Conservation (phyloP, 805 yeast species). For the Cyberlindnera meyerae region DNA sequence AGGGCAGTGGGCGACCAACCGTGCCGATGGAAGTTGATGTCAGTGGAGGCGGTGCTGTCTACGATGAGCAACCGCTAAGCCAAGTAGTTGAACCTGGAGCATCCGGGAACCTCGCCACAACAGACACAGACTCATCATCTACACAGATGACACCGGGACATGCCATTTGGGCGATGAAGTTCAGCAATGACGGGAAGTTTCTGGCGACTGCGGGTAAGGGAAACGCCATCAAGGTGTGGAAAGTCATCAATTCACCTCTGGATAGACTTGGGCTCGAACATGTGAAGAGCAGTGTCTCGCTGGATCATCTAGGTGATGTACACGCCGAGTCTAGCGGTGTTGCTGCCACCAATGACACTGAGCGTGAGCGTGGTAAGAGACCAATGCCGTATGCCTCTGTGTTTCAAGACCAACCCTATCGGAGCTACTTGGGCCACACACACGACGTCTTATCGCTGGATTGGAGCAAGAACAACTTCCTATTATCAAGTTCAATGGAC, state of each 20-base stretch:
- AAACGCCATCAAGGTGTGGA: constrained; percentile 65
- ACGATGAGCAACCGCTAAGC: constrained; percentile 1
- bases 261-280: constrained; percentile 37
- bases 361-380: constrained; percentile 4
- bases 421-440: constrained; percentile 60
- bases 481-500: constrained; percentile 81
- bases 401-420: constrained; percentile 61
- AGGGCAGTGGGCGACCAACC: constrained; percentile 3
- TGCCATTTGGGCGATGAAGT: constrained; percentile 71
- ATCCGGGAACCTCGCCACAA: too few species aligned
- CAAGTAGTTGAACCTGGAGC: too few species aligned
- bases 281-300: too few species aligned
- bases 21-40: constrained; percentile 1
- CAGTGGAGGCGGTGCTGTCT: constrained; percentile 1
- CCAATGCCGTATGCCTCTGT: constrained; percentile 60
- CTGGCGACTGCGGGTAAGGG: constrained; percentile 84
- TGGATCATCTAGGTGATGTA: too few species aligned
- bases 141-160: too few species aligned
- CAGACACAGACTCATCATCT: too few species aligned
- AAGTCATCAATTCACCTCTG: constrained; percentile 67
- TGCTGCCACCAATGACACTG: too few species aligned
- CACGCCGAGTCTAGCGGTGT: too few species aligned
- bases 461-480: constrained; percentile 85
- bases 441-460: constrained; percentile 69
- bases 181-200: constrained; percentile 75